Percentiles rank a stretch among this genome's conserved stretches.
Evolutionary conservation across 108 stramenopile genomes (phyloP).

Genomic region (Pseudonitzschia pungens): DNA sequence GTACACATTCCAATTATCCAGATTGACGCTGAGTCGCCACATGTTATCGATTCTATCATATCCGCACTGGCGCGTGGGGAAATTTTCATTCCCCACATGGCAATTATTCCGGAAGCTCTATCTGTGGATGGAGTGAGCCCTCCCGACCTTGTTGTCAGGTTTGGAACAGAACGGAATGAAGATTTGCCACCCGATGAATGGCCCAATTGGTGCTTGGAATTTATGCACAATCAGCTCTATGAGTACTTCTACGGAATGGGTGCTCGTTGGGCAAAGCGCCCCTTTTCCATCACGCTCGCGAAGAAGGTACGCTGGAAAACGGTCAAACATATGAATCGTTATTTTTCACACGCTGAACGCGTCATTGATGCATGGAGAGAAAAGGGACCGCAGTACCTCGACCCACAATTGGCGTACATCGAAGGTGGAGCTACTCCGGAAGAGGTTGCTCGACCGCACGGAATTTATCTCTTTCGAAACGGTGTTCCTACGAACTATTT

Average conservation of each 20-base stretch:
- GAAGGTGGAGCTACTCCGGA: constrained; percentile 73
- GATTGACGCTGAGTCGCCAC: constrained; percentile 60
- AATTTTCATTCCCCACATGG: constrained; percentile 88
- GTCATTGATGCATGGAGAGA: constrained; percentile 87
- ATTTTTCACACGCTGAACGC: constrained; percentile 82
- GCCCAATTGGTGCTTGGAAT: constrained; percentile 90
- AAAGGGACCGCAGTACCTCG: constrained; percentile 82
- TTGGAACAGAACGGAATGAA: constrained; percentile 86
- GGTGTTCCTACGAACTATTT: constrained; percentile 88
- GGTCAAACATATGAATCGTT: constrained; percentile 91
- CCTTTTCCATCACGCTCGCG: constrained; percentile 83
- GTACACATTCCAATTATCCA: constrained; percentile 89
- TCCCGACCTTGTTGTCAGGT: constrained; percentile 81
- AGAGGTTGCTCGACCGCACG: constrained; percentile 80
- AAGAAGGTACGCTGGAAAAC: constrained; percentile 86
- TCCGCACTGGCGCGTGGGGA: constrained; percentile 78
- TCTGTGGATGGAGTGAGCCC: constrained; percentile 73
- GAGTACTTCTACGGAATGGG: constrained; percentile 74
- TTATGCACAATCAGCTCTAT: constrained; percentile 89
- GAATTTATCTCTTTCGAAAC: constrained; percentile 80
- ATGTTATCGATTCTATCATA: constrained; percentile 67
- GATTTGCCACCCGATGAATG: constrained; percentile 87
- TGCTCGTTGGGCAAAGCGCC: constrained; percentile 78
- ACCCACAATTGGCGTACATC: constrained; percentile 65
- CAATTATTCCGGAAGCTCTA: constrained; percentile 78